These are phyloP conservation scores for Prunus kanzakura DNA, from an alignment of 306 rosid genomes.

Conservation along the genomic window DNA sequence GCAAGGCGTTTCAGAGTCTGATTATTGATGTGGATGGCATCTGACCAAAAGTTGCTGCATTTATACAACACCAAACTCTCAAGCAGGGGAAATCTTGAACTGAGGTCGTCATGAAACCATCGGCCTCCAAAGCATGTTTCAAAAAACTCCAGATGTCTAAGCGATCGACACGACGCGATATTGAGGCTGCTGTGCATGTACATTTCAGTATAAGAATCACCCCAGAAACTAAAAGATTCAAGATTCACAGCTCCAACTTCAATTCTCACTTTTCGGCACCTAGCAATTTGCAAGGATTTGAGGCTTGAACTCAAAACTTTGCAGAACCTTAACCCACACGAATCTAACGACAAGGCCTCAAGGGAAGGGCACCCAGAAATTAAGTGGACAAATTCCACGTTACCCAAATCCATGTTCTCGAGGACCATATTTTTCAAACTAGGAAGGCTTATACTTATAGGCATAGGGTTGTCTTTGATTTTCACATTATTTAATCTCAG, in stretches of 20 bases:
- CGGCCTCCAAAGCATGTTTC: neutral
- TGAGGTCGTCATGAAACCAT: neutral
- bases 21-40: neutral
- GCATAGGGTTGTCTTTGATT: neutral
- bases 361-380: neutral
- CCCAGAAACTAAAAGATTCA: neutral
- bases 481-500: neutral
- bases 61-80: neutral
- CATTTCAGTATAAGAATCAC: neutral
- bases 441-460: constrained; percentile 3
- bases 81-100: neutral
- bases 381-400: neutral
- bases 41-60: neutral
- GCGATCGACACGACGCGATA: neutral
- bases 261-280: neutral
- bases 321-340: neutral
- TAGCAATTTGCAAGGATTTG: constrained; percentile 1
- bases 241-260: constrained; percentile 9
- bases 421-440: constrained; percentile 4
- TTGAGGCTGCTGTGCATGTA: neutral
- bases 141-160: neutral
- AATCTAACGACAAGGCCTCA: neutral
- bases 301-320: constrained; percentile 6
- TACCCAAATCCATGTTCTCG: neutral
- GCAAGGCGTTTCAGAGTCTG: neutral